Evolutionary conservation across 306 rosid genomes (phyloP).

Genomic region (Acmispon strigosus): DNA sequence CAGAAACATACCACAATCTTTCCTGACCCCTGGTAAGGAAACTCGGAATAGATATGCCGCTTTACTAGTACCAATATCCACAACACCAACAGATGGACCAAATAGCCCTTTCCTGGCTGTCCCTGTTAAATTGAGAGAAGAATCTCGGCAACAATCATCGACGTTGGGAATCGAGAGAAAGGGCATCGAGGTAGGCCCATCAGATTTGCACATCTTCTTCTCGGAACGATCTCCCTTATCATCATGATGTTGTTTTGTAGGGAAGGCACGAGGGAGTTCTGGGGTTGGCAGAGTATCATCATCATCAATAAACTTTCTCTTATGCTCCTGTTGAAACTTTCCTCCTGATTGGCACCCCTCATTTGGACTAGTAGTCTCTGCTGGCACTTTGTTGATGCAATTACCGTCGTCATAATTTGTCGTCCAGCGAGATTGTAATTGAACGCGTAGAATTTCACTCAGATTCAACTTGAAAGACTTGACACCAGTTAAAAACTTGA

Average conservation of each 20-base stretch:
- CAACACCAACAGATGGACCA: slow-evolving; percentile 58
- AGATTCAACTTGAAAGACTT: slow-evolving; percentile 35
- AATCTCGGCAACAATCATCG: slow-evolving; percentile 19
- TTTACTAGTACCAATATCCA: slow-evolving; percentile 54
- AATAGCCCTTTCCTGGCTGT: slow-evolving; percentile 40
- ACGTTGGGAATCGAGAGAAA: slow-evolving; percentile 29
- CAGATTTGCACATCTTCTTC: slow-evolving; percentile 24
- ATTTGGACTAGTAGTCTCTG: slow-evolving; percentile 8
- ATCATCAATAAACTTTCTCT: slow-evolving; percentile 23
- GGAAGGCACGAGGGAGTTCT: background rate
- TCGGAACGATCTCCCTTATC: slow-evolving; percentile 21
- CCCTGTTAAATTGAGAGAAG: slow-evolving; percentile 43
- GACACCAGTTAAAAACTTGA: slow-evolving; percentile 41
- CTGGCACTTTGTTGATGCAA: background rate
- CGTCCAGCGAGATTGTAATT: background rate
- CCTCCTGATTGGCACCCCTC: slow-evolving; percentile 6
- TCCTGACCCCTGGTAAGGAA: slow-evolving; percentile 66
- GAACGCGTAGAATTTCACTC: slow-evolving; percentile 17
- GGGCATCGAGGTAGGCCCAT: slow-evolving; percentile 44
- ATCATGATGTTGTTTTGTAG: background rate
- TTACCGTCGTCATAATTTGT: slow-evolving; percentile 7
- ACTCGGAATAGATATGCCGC: slow-evolving; percentile 62
- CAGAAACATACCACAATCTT: slow-evolving; percentile 40
- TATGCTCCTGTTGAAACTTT: slow-evolving; percentile 21
- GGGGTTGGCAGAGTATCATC: background rate